phyloP scores from a whole-genome alignment of 805 yeast species.

The Yarrowia keelungensis region DNA sequence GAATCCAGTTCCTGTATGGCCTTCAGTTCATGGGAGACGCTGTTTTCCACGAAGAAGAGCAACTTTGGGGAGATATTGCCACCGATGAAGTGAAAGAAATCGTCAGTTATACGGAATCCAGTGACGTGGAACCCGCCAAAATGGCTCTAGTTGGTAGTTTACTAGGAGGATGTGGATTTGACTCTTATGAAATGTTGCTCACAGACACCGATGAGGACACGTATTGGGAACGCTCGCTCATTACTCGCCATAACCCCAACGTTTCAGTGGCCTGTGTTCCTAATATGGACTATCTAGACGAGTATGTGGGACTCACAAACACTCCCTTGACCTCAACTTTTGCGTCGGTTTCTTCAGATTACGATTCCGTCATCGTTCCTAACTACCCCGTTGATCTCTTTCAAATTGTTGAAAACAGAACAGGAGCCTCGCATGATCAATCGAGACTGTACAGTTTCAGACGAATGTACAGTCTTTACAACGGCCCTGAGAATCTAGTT shows the following conservation, averaged over 20 bases:
- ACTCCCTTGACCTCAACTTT: background rate
- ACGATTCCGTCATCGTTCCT: slow-evolving; percentile 15
- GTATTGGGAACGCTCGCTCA: background rate
- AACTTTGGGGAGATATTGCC: slow-evolving; percentile 3
- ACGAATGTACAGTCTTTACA: slow-evolving; percentile 9
- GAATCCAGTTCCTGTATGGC: slow-evolving; percentile 8
- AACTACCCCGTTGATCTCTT: background rate
- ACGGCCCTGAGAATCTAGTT: slow-evolving; percentile 4
- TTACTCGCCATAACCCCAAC: background rate
- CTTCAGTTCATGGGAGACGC: slow-evolving; percentile 23
- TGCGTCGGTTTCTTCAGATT: background rate
- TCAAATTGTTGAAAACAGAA: background rate
- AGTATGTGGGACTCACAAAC: background rate
- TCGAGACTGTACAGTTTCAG: slow-evolving; percentile 9
- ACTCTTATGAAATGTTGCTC: background rate
- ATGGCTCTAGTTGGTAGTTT: slow-evolving; percentile 1
- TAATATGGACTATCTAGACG: background rate
- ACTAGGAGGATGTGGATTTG: background rate
- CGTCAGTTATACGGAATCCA: background rate
- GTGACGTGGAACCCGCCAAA: slow-evolving; percentile 2
- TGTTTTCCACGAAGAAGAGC: slow-evolving; percentile 8
- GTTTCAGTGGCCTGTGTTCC: slow-evolving; percentile 2
- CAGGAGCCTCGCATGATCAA: slow-evolving; percentile 6
- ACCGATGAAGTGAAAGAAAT: background rate
- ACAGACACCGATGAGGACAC: background rate